A percentile compares a stretch with the other conserved stretches of the same genome.
Evolutionary conservation across 2,329 filamentous ascomycete species (phyloP).

Genomic region (Colletotrichum destructivum): DNA sequence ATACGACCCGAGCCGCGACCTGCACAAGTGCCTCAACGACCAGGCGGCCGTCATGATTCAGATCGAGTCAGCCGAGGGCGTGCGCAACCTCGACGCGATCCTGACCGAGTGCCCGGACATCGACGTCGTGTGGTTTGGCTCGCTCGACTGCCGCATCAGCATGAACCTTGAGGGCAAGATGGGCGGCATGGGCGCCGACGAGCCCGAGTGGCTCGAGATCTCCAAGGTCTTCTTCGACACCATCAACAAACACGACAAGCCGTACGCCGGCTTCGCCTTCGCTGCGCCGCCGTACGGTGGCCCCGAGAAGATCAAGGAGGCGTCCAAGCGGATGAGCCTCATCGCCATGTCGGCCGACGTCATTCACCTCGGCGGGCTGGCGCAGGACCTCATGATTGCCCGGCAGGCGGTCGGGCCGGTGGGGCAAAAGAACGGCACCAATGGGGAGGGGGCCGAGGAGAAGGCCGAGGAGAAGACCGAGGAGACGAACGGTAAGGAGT

Average conservation of each 20-base stretch:
- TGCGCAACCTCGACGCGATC: constrained; percentile 65
- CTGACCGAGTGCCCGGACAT: constrained; percentile 62
- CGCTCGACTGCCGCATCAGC: constrained; percentile 59
- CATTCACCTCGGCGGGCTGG: constrained; percentile 45
- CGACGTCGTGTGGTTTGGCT: constrained; percentile 63
- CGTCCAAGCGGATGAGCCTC: constrained; percentile 47
- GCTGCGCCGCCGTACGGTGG: constrained; percentile 45
- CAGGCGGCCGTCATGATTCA: constrained; percentile 66
- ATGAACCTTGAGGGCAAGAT: constrained; percentile 58
- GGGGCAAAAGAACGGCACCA: constrained; percentile 21
- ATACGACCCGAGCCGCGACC: constrained; percentile 50
- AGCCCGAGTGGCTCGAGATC: constrained; percentile 59
- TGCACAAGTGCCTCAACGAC: constrained; percentile 59
- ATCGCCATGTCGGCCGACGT: constrained; percentile 46
- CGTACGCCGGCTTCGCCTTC: constrained; percentile 54
- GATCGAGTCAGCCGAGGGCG: constrained; percentile 59
- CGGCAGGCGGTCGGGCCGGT: constrained; percentile 14
- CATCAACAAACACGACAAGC: constrained; percentile 63
- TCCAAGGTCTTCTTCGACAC: constrained; percentile 55
- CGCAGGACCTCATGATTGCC: constrained; percentile 42
- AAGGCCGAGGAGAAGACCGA: constrained; percentile 2
- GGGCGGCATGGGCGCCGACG: constrained; percentile 50
- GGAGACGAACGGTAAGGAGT: constrained; percentile 23
- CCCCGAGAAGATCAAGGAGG: constrained; percentile 46
- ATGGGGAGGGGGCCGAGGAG: constrained; percentile 7